Conservation (phyloP, 192 early-diverging fungal species). For the Podochytrium sp. region DNA sequence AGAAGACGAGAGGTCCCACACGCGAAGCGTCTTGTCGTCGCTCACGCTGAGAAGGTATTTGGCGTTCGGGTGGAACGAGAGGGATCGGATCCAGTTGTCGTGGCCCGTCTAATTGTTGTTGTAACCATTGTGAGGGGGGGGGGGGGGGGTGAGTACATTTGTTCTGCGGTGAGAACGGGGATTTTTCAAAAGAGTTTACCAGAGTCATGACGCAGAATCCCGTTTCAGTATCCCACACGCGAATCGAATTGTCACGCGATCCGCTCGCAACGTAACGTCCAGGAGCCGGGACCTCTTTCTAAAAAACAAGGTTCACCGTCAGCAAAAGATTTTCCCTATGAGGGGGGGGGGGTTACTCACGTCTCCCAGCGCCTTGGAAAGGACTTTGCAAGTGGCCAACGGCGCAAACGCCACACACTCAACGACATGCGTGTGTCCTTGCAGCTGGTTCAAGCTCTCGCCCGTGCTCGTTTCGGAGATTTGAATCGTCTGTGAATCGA, state of each 20-base stretch:
- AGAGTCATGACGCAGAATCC: slow-evolving; percentile 77
- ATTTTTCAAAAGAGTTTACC: slow-evolving; percentile 47
- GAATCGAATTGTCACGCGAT: slow-evolving; percentile 90
- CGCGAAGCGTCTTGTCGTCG: slow-evolving; percentile 88
- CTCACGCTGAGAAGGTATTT: slow-evolving; percentile 81
- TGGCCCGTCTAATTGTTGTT: slow-evolving; percentile 73
- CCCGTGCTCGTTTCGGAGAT: slow-evolving; percentile 79
- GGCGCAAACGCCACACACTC: slow-evolving; percentile 91
- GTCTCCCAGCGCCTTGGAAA: slow-evolving; percentile 69
- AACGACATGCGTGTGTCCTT: slow-evolving; percentile 95
- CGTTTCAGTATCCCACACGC: slow-evolving; percentile 77
- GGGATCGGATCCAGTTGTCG: slow-evolving; percentile 90
- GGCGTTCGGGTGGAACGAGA: slow-evolving; percentile 83
- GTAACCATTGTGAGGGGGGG: too few species aligned
- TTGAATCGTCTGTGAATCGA: slow-evolving; percentile 66
- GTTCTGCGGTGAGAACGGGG: too few species aligned
- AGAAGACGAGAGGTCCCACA: slow-evolving; percentile 82
- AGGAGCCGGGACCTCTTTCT: slow-evolving; percentile 52
- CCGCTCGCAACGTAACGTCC: slow-evolving; percentile 80
- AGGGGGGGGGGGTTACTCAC: slow-evolving; percentile 1
- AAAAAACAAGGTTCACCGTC: not conserved
- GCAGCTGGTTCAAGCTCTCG: slow-evolving; percentile 77
- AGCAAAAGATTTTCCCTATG: not conserved
- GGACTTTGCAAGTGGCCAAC: slow-evolving; percentile 55
- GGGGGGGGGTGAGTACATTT: too few species aligned